Evolutionary conservation across 805 yeast genomes (phyloP).

Genomic region (Kodamaea kaohsiungensis): DNA sequence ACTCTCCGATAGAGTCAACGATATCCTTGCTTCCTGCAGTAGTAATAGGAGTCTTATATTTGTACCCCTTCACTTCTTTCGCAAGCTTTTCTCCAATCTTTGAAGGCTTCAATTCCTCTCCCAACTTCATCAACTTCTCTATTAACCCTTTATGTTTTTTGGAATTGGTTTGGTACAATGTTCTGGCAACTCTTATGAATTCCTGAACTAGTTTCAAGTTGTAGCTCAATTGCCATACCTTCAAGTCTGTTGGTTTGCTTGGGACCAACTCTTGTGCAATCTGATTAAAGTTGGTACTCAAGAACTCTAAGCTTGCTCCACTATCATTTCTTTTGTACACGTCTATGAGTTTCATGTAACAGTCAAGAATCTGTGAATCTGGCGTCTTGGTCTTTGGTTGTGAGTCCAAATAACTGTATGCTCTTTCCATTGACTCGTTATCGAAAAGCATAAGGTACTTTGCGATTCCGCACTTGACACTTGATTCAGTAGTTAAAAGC

Average conservation of each 20-base stretch:
- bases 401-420: constrained; percentile 22
- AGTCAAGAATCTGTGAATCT: neutral
- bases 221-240: constrained; percentile 18
- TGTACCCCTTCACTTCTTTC: constrained; percentile 7
- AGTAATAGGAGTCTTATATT: constrained; percentile 5
- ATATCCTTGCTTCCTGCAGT: constrained; percentile 3
- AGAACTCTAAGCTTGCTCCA: neutral
- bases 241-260: neutral
- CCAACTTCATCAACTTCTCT: constrained; percentile 10
- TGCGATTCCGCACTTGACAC: constrained; percentile 34
- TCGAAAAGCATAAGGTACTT: constrained; percentile 42
- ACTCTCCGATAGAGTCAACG: constrained; percentile 7
- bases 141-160: neutral
- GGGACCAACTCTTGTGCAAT: neutral
- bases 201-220: constrained; percentile 15
- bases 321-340: neutral
- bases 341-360: constrained; percentile 3
- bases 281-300: neutral
- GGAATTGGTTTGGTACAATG: constrained; percentile 9
- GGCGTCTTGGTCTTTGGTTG: neutral
- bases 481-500: neutral
- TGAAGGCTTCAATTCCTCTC: constrained; percentile 13
- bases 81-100: constrained; percentile 4
- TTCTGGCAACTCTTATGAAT: constrained; percentile 9
- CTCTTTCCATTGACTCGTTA: constrained; percentile 23